Base-by-base conservation (phyloP, 2,329 filamentous ascomycete genomes). In the Penicillium vulpinum region DNA sequence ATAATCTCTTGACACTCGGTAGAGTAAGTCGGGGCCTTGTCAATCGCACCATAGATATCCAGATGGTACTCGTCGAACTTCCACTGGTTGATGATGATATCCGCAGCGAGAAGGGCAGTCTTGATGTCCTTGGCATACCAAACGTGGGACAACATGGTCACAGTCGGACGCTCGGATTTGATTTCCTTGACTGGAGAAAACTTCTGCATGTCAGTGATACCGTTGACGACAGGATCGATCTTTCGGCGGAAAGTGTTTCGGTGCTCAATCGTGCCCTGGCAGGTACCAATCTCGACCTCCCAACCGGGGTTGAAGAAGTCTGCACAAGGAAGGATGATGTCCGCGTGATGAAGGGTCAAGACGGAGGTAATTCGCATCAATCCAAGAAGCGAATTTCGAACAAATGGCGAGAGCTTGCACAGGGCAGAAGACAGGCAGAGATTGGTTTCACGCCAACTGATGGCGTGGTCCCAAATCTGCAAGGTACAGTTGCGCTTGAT, bases 251-350 rank as follows among this genome's bases (percentile, higher is more conserved):
- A 86, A 9, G 77, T 75, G 56, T 83, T 84, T 58, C 82, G 80
- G 64, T 84, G 83, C 54, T 82, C 80, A 39, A 85, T 76, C 16
- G 76, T 75, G 18, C 84, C 84, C 62, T 85, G 80, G 53, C 80
- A 78, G 13, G 82, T 85, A 38, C 84, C 84, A 26, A 86, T 82
- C 62, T 87, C 84, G 4, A 82, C 77, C 63, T 87, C 84, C 84
- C 84, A 87, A 48, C 82, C 83, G 1, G 84, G 84, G 62, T 86
- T 87, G 73, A 86, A 87, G 69, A 85, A 84, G 61, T 85, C 84
- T 39, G 80, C 78, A 66, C 78, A 84, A 8, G 82, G 81, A n/a
- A 83, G 72, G 51, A 83, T 77, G 36, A 84, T 81, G 68, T 87
- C 84, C n/a, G 84, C 84, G 60, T 87, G 83, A 56, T 79, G 76